These are phyloP conservation scores for Tolypocladium guangdongense DNA, from an alignment of 2,329 filamentous ascomycete genomes.

Conservation along the genomic window DNA sequence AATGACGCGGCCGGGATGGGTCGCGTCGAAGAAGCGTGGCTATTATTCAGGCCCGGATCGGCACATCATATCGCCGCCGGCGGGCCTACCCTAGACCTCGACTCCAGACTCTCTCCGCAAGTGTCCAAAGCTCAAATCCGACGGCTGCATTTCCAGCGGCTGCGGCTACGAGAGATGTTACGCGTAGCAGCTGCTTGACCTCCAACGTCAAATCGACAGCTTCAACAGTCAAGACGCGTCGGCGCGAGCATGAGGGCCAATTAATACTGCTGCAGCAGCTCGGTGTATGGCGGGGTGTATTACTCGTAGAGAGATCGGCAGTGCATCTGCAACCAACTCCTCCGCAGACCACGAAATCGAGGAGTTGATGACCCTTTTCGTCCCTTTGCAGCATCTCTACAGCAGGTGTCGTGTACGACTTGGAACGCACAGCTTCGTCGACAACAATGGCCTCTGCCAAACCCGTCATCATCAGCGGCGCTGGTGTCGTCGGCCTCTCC, in stretches of 20 bases:
- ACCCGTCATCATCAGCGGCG: slow-evolving; percentile 25
- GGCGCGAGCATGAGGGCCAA: not conserved
- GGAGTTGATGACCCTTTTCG: not conserved
- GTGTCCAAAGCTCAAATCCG: not conserved
- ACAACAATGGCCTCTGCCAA: slow-evolving; percentile 4
- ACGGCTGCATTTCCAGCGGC: not conserved
- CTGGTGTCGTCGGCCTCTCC: slow-evolving; percentile 24
- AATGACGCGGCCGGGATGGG: not conserved
- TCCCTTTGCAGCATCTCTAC: not conserved
- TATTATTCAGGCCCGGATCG: not conserved
- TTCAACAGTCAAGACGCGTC: not conserved
- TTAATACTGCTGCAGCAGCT: not conserved
- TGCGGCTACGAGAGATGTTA: no score
- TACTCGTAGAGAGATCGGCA: not conserved
- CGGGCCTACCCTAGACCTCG: no score
- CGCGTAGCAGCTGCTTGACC: not conserved
- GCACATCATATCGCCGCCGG: not conserved
- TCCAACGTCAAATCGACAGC: not conserved
- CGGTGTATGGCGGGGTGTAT: not conserved
- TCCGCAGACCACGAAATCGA: not conserved
- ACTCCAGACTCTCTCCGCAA: no score
- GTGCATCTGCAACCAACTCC: not conserved
- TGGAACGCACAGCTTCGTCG: not conserved
- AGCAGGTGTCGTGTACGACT: not conserved
- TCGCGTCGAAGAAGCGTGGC: not conserved